Conservation (phyloP, 1,139 yeast species). For the Taphrina flavorubra region DNA sequence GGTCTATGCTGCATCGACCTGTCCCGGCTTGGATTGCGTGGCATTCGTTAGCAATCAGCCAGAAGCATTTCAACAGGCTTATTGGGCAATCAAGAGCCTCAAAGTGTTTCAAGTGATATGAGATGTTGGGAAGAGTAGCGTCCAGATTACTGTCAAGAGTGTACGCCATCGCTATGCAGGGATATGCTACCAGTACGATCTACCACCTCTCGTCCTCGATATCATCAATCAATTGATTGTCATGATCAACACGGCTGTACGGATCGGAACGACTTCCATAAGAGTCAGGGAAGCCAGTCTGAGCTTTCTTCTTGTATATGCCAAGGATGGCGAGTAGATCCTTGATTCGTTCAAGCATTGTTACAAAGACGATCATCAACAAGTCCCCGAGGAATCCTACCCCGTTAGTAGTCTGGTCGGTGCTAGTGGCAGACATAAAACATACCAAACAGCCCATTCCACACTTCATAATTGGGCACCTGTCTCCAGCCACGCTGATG, state of each 20-base stretch:
- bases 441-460: conserved; percentile 32
- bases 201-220: conserved; percentile 40
- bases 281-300: neutral
- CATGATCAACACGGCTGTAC: conserved; percentile 30
- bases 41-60: conserved; percentile 40
- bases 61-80: conserved; percentile 39
- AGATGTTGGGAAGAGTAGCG: neutral
- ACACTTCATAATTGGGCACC: conserved; percentile 41
- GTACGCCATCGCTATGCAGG: conserved; percentile 15
- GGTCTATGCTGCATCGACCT: conserved; percentile 19
- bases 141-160: neutral
- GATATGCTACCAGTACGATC: neutral
- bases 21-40: conserved; percentile 35
- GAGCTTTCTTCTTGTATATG: neutral
- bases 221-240: conserved; percentile 39
- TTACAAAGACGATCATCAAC: conserved; percentile 9
- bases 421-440: neutral
- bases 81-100: conserved; percentile 42
- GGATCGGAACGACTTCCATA: conserved; percentile 20
- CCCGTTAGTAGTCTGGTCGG: neutral
- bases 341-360: neutral
- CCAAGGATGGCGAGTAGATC: conserved; percentile 16
- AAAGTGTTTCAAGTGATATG: conserved; percentile 22
- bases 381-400: conserved; percentile 17
- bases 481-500: conserved; percentile 42